Evolutionary conservation across 371 early-diverging fungal species (phyloP), one percentile per base, ranked within the genome.

Genomic region (Mucor saturninus): DNA sequence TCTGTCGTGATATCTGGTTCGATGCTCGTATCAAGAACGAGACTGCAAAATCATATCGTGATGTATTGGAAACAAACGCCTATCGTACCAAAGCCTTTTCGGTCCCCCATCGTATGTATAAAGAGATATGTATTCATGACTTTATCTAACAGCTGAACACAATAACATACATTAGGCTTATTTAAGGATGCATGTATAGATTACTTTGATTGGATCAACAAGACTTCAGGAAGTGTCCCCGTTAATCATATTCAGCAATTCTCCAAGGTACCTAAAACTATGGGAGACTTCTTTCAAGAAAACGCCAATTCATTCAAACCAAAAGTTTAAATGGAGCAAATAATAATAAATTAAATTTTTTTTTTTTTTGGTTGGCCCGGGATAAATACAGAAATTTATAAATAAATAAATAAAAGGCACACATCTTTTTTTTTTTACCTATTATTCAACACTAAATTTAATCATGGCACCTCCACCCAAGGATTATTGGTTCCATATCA

Each of bases 1-100:
- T 80, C 7, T 38, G 62, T 4, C 62, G 51, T 21, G 70, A 80
- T 42, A 75, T 80, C 26, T 76, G 77, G 77, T 76, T 76, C 51
- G 73, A 80, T 61, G 75, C 75, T 11, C 71, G 80, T 21, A 32
- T 80, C 40, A 80, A 80, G 54, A 71, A 64, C 15, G 80, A 80
- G 46, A 50, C 54, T 5, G 51, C 62, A 2, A 64, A 65, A 42
- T 63, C 67, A 1, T 79, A 74, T 32, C 54, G 64, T 15, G 72
- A 72, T 3, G 54, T 29, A 5, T 56, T 65, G 11, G 70, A 61
- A 5, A 61, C 65, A 40, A 62, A 65, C 21, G 65, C n/a, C 5
- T 64, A 64, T 29, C 40, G 59, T 38, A 38, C 46, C n/a, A 64
- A 68, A 29, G 64, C 59, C 32, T 60, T 74, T 40, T 60, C 29